phyloP scores from a whole-genome alignment of 148 eudicot genomes.

The Limonium bicolor region DNA sequence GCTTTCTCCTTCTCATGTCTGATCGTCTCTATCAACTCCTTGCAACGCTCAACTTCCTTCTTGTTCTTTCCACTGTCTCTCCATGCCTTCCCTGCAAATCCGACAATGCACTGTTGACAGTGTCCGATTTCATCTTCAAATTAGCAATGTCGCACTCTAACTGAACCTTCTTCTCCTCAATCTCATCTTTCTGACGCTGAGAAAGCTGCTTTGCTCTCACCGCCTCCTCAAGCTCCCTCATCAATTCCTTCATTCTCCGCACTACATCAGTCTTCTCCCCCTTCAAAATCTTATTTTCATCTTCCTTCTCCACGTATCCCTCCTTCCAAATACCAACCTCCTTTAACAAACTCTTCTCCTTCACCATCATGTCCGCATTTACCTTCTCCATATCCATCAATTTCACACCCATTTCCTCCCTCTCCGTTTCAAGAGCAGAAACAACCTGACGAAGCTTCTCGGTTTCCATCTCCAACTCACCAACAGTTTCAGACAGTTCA shows the following conservation, averaged over 20 bases:
- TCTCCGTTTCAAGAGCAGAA: slow-evolving; percentile 20
- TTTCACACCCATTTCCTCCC: slow-evolving; percentile 3
- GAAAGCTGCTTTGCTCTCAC: slow-evolving; percentile 11
- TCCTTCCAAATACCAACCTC: slow-evolving; percentile 17
- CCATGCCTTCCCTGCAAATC: slow-evolving; percentile 16
- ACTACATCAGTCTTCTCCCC: slow-evolving; percentile 20
- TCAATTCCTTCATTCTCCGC: slow-evolving; percentile 16
- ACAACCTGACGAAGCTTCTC: slow-evolving; percentile 15
- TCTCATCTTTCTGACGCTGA: slow-evolving; percentile 18
- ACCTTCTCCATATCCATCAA: slow-evolving; percentile 35
- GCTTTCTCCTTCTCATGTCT: slow-evolving; percentile 33
- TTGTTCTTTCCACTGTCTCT: slow-evolving; percentile 14
- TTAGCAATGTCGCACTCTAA: slow-evolving; percentile 21
- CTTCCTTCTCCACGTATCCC: slow-evolving; percentile 25
- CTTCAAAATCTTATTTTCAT: slow-evolving; percentile 14
- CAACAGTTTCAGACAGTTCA: slow-evolving; percentile 8
- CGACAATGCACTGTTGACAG: slow-evolving; percentile 12
- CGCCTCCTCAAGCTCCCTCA: slow-evolving; percentile 12
- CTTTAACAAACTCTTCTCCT: slow-evolving; percentile 10
- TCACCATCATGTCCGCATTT: slow-evolving; percentile 15
- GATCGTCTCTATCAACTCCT: slow-evolving; percentile 15
- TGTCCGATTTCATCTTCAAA: slow-evolving; percentile 19
- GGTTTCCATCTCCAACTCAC: slow-evolving; percentile 24
- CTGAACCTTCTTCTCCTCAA: slow-evolving; percentile 23
- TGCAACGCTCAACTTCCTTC: slow-evolving; percentile 16